Conservation (phyloP, 148 eudicot species). For the Gaultheria prostrata region DNA sequence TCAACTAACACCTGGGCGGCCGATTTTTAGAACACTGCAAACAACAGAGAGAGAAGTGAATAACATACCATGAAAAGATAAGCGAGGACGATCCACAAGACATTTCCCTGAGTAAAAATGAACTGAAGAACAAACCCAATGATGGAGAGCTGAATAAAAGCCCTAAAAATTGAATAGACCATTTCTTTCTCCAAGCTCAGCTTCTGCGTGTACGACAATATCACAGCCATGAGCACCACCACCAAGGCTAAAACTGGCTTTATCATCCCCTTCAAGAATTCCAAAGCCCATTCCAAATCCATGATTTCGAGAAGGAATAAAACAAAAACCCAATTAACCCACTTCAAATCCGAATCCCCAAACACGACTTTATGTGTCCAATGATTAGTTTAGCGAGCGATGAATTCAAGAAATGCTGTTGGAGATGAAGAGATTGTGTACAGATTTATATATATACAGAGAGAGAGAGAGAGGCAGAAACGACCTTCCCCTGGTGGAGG, state of each 20-base stretch:
- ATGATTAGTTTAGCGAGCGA: not conserved
- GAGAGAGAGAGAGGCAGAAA: constrained; percentile 14
- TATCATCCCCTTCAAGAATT: constrained; percentile 64
- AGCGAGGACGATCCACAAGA: constrained; percentile 69
- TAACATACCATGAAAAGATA: constrained; percentile 87
- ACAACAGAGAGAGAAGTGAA: not conserved
- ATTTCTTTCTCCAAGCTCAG: constrained; percentile 61
- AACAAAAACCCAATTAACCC: not conserved
- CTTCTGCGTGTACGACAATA: constrained; percentile 57
- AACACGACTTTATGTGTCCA: not conserved
- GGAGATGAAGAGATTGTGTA: not conserved
- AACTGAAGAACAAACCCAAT: constrained; percentile 95
- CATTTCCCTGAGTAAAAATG: constrained; percentile 60
- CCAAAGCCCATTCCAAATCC: constrained; percentile 66
- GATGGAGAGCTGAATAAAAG: constrained; percentile 73
- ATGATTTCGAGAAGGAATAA: constrained; percentile 13
- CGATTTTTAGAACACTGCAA: too few species aligned
- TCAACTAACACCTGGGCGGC: too few species aligned
- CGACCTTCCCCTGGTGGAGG: constrained; percentile 25
- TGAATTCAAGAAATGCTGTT: not conserved
- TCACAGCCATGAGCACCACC: constrained; percentile 65
- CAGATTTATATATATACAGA: not conserved
- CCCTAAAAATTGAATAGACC: constrained; percentile 63
- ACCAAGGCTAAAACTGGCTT: constrained; percentile 72
- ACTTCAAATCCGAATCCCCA: not conserved